These are phyloP conservation scores for Noccaea bulbosa DNA, from an alignment of 345 rosid species.

Conservation along the genomic window DNA sequence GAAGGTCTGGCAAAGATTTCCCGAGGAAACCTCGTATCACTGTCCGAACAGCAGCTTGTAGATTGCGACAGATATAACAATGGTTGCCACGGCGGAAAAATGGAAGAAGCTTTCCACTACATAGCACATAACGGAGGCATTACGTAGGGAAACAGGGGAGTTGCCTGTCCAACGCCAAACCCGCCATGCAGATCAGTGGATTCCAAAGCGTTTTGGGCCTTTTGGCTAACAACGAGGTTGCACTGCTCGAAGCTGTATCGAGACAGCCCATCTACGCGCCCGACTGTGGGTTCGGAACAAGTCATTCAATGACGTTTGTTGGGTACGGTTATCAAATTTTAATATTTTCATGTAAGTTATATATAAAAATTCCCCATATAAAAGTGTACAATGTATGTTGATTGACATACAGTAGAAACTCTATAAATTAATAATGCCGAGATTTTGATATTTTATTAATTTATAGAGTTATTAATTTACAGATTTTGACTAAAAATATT, in stretches of 20 bases:
- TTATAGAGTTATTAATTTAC: no score
- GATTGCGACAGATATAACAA: slow-evolving; percentile 48
- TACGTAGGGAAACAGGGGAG: slow-evolving; percentile 42
- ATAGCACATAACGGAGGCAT: slow-evolving; percentile 50
- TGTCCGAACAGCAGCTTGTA: slow-evolving; percentile 64
- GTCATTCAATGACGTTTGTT: slow-evolving; percentile 56
- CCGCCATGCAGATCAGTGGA: slow-evolving; percentile 46
- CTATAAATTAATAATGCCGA: no score
- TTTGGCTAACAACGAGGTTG: slow-evolving; percentile 49
- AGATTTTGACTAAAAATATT: no score
- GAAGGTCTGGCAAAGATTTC: slow-evolving; percentile 54
- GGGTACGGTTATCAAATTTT: slow-evolving; percentile 50
- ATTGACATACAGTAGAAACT: no score
- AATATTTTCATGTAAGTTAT: no score
- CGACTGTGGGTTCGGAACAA: slow-evolving; percentile 43
- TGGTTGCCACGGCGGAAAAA: slow-evolving; percentile 55
- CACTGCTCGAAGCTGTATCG: slow-evolving; percentile 53
- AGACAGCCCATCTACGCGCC: slow-evolving; percentile 53
- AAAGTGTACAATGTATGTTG: no score
- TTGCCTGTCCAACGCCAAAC: slow-evolving; percentile 36
- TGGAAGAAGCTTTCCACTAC: slow-evolving; percentile 52
- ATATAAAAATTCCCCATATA: no score
- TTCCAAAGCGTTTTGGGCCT: slow-evolving; percentile 49
- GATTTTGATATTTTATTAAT: no score
- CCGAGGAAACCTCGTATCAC: slow-evolving; percentile 48